Evolutionary conservation across 371 early-diverging fungal species (phyloP).

Genomic region (Circinella umbellata): DNA sequence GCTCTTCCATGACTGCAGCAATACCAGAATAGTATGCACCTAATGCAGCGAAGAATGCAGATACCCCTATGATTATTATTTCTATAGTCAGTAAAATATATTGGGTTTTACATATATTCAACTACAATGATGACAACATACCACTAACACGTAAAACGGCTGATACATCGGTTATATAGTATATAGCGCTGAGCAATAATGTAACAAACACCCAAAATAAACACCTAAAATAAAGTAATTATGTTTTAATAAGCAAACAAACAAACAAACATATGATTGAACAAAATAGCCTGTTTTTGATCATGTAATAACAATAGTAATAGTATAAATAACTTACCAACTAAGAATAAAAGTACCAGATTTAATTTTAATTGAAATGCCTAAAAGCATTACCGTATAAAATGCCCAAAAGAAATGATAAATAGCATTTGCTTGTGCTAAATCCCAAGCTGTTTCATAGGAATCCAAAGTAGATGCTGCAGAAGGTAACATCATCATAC

Average conservation of each 20-base stretch:
- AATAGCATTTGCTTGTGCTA: constrained; percentile 34
- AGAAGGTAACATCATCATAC: constrained; percentile 38
- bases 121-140: not conserved
- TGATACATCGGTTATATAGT: constrained; percentile 2
- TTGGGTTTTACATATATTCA: too few species aligned
- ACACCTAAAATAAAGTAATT: constrained; percentile 9
- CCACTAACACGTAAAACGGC: constrained; percentile 20
- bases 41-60: constrained; percentile 38
- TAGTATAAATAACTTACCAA: constrained; percentile 19
- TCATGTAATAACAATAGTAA: too few species aligned
- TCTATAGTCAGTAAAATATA: not conserved
- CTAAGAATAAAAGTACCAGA: constrained; percentile 34
- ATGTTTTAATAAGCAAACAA: not conserved
- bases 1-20: constrained; percentile 41
- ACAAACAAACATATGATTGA: not conserved
- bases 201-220: constrained; percentile 18
- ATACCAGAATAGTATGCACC: constrained; percentile 52
- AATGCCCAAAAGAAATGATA: constrained; percentile 46
- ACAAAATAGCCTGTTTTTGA: not conserved
- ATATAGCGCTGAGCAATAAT: constrained; percentile 14
- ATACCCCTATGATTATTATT: constrained; percentile 23
- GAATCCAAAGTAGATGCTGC: constrained; percentile 29
- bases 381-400: constrained; percentile 46
- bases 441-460: constrained; percentile 31
- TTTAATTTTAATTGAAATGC: constrained; percentile 39